Evolutionary conservation across 2,329 filamentous ascomycete genomes (phyloP).

Genomic region (Gyromitra esculenta): DNA sequence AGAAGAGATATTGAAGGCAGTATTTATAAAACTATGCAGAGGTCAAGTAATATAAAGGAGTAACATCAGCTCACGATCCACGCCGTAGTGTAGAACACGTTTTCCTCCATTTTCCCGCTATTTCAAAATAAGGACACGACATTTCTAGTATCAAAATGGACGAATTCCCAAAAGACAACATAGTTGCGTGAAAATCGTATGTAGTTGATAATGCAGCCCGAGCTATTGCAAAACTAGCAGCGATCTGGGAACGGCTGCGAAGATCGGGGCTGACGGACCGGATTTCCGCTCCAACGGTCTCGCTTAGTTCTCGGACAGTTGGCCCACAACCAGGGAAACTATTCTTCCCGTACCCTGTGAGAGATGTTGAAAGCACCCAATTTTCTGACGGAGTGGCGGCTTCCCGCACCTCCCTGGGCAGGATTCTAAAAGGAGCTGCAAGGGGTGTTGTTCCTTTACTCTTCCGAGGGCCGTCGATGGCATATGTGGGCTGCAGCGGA

Average conservation of each 20-base stretch:
- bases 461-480: constrained; percentile 1
- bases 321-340: constrained; percentile 41
- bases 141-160: constrained; percentile 17
- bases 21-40: constrained; percentile 40
- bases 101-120: constrained; percentile 1
- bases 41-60: neutral
- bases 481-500: constrained; percentile 19
- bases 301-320: constrained; percentile 29
- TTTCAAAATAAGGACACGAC: constrained; percentile 4
- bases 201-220: constrained; percentile 18
- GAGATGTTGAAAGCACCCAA: constrained; percentile 4
- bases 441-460: constrained; percentile 11
- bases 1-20: constrained; percentile 2
- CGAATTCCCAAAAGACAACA: neutral
- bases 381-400: constrained; percentile 33
- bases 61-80: neutral
- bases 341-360: constrained; percentile 28
- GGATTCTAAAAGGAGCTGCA: constrained; percentile 35
- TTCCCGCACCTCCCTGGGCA: constrained; percentile 23
- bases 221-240: constrained; percentile 13
- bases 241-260: constrained; percentile 4
- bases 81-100: neutral
- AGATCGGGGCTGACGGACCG: constrained; percentile 32
- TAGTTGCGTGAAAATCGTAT: constrained; percentile 6
- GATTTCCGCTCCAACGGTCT: constrained; percentile 14